Evolutionary conservation across 2,329 filamentous ascomycete genomes (phyloP).

Genomic region (Verticillium isaacii): DNA sequence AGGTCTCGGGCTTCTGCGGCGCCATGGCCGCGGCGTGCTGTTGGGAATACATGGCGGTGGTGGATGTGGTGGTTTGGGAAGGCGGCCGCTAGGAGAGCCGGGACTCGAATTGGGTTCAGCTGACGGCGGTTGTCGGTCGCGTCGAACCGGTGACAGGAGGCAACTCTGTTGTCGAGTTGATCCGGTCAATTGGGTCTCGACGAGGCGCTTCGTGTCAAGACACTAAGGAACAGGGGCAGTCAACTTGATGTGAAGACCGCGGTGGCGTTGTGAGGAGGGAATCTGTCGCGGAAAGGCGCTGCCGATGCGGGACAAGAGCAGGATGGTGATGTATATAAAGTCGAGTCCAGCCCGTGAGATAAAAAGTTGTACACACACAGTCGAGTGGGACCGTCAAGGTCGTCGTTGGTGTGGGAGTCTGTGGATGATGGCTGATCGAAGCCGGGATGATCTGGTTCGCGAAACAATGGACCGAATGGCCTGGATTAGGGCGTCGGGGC

Average conservation of each 20-base stretch:
- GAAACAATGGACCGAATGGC: constrained; percentile 27
- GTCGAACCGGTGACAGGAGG: constrained; percentile 10
- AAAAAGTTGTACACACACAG: constrained; percentile 9
- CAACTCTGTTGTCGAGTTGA: constrained; percentile 1
- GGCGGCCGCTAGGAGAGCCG: neutral
- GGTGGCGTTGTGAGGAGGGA: neutral
- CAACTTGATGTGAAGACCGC: neutral
- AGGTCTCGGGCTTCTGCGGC: constrained; percentile 95
- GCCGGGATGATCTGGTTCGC: constrained; percentile 18
- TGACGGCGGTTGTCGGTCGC: constrained; percentile 13
- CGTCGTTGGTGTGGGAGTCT: constrained; percentile 28
- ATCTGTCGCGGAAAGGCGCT: constrained; percentile 11
- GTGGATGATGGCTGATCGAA: constrained; percentile 27
- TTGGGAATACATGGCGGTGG: constrained; percentile 69
- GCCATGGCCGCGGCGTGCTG: constrained; percentile 80
- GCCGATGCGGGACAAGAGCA: constrained; percentile 8
- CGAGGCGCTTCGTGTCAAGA: neutral
- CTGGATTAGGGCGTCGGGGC: constrained; percentile 34
- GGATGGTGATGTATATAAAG: constrained; percentile 8
- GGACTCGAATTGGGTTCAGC: neutral
- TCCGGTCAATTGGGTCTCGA: constrained; percentile 4
- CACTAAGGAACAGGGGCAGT: neutral
- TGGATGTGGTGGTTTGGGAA: neutral
- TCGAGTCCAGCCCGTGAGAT: constrained; percentile 43
- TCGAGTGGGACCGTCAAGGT: constrained; percentile 34